Base-by-base conservation (phyloP, 306 rosid species). In the Fragaria ananassa region DNA sequence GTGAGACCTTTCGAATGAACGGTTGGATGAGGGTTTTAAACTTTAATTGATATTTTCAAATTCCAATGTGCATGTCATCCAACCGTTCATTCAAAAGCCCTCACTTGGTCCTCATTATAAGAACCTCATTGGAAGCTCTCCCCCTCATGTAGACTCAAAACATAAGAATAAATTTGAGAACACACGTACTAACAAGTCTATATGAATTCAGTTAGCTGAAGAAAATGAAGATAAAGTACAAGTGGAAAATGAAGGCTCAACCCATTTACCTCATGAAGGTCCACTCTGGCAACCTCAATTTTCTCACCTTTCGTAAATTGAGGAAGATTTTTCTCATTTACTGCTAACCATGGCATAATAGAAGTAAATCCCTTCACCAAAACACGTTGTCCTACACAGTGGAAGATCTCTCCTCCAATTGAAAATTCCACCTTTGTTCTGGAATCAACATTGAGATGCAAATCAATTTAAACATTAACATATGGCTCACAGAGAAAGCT, bases 261-360 rank as follows among this genome's bases (percentile, higher is more conserved):
- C 50, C 70, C 18, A 72, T 70, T 12, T 83, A 92, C 98, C 94
- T 94, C 93, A 77, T 86, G 91, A 56, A 94, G 95, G 83, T 94
- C 98, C 80, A 94, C 81, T 82, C 77, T 84, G 81, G 88, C 75
- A 82, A 89, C 79, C 77, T 87, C 83, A 73, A 94, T 85, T 84
- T 89, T 90, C 89, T 94, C 95, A 75, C 97, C 97, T 81, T 89
- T 84, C 27, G 58, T 66, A 87, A 94, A 94, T 62, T 81, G 88
- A 61, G 98, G 98, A 77, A 94, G 83, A 78, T 81, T 94, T 87
- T 86, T 94, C 85, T 94, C 98, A 79, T 62, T 85, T 78, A 94
- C 73, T 65, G 91, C 95, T 87, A 94, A 83, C 98, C 98, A 92
- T 63, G 97, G 97, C 98, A 94, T 94, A 23, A 94, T 79, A 76